A percentile compares a stretch with the other conserved stretches of the same genome.
Evolutionary conservation across 306 rosid genomes (phyloP).

Genomic region (Spatholobus suberectus): DNA sequence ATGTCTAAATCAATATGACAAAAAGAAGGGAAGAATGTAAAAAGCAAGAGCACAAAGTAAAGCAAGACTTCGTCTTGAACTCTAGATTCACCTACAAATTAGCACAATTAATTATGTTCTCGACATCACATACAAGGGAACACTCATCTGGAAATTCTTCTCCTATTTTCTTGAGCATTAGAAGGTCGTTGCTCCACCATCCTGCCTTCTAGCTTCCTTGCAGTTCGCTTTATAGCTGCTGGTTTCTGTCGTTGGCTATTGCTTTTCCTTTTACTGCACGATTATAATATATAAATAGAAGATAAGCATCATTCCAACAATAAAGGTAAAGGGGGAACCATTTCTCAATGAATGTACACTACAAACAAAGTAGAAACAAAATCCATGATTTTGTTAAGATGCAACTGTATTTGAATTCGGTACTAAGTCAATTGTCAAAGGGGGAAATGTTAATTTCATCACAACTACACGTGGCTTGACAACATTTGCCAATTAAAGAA

Average conservation of each 20-base stretch:
- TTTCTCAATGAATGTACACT: conserved; percentile 18
- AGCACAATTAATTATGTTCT: conserved; percentile 46
- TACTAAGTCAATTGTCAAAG: conserved; percentile 8
- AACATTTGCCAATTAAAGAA: not conserved
- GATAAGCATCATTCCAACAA: conserved; percentile 4
- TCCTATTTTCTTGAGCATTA: conserved; percentile 56
- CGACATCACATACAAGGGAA: conserved; percentile 38
- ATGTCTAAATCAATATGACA: not conserved
- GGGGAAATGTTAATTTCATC: not conserved
- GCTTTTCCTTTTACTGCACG: conserved; percentile 52
- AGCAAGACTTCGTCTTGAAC: conserved; percentile 23
- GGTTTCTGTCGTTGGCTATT: conserved; percentile 62
- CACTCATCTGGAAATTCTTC: conserved; percentile 59
- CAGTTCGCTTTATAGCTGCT: conserved; percentile 69
- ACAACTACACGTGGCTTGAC: not conserved
- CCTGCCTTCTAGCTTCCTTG: conserved; percentile 70
- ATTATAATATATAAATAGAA: conserved; percentile 10
- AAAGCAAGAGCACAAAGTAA: conserved; percentile 14
- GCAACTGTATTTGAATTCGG: not conserved
- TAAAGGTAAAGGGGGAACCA: not conserved
- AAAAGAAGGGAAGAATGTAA: not conserved
- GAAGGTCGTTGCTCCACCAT: conserved; percentile 49
- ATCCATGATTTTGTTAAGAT: not conserved
- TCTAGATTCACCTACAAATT: conserved; percentile 37
- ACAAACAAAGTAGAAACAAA: not conserved